Base-by-base conservation (phyloP, 1,284 basidiomycete genomes). In the Fistulinella staudtii region DNA sequence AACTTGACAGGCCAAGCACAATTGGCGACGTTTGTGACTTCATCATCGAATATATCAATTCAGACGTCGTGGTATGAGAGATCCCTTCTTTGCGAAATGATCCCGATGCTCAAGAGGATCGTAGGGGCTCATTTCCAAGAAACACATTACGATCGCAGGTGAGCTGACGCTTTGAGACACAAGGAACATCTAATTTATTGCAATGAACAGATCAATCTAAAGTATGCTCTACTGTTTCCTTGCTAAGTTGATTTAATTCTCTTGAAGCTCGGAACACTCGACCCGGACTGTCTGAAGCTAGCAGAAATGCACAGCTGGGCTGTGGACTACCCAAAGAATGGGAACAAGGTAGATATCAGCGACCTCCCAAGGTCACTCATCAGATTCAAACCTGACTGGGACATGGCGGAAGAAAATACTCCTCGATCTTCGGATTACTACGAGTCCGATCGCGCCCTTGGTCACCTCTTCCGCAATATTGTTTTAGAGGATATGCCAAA, bases 21-120 rank as follows among this genome's bases (percentile, higher is more conserved):
- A 76, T 90, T 6, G 73, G 83, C 2, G 88, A 92, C 52, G 80
- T 92, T 2, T 85, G 82, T 50, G 75, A 90, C 51, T 93, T 93
- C 58, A 73, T 93, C 23, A 78, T 92, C 17, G 81, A 91, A 53
- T 93, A 88, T 48, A 87, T 90, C 56, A 77, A 85, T 50, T 88
- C 85, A 0, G 88, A 91, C 55, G 74, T 87, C 27, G 63, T 85
- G 67, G 85, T 86, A 63, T 24, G 44, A 23, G 1, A 3, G 15
- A 17, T 41, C 8, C 5, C 20, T 36, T 22, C 14, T 20, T 22
- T 28, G 30, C 8, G 14, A 43, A 27, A 4, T 13, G 13, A 4
- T 20, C 39, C 4, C 6, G 17, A 22, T 35, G 28, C 45, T 56
- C 36, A 56, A 18, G 34, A 30, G 34, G 10, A 27, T 43, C 11